Evolutionary conservation across 129 eudicot species (phyloP), one percentile per base, ranked within the genome.

Genomic region (Pulicaria dysenterica): DNA sequence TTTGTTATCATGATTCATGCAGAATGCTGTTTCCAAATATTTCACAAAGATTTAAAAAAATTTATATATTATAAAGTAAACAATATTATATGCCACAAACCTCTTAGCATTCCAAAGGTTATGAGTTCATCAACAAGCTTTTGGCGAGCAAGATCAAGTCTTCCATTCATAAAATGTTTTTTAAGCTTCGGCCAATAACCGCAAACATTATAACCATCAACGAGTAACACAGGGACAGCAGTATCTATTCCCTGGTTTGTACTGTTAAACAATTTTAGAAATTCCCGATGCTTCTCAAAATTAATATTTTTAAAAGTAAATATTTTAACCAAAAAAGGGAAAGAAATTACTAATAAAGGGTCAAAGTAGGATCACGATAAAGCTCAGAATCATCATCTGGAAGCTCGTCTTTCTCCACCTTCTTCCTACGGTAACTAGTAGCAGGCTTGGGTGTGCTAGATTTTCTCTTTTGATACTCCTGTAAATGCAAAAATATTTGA

Each of bases 161-260:
- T 79, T 69, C 99, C 99, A 70, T 58, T 76, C 83, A 86, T 59
- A 73, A 95, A 90, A 86, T 95, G 89, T 69, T 88, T 95, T 86
- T 90, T 95, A 83, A 95, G 79, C 82, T 91, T 95, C 2, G 88
- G 80, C 99, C 99, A 95, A 80, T 88, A 95, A 40, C 99, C 99
- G 58, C 97, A 95, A 4, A 95, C 88, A 69, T 95, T 95, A 73
- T 95, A 95, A 39, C 99, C 99, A 82, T 95, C 99, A 85, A 95
- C 97, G 67, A 95, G 97, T 79, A 95, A 79, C 74, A 95, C 97
- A 19, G 97, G 94, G 70, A 68, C 85, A 67, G 85, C 95, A 11
- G 81, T 80, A 11, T 88, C 91, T 37, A 95, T 12, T 10, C 83
- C 97, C 80, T 84, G 94, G 59, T 88, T 73, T 61, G 91, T 83